Evolutionary conservation across 805 yeast genomes (phyloP), one percentile per base, ranked within the genome.

Genomic region (Scheffersomyces lignosus): DNA sequence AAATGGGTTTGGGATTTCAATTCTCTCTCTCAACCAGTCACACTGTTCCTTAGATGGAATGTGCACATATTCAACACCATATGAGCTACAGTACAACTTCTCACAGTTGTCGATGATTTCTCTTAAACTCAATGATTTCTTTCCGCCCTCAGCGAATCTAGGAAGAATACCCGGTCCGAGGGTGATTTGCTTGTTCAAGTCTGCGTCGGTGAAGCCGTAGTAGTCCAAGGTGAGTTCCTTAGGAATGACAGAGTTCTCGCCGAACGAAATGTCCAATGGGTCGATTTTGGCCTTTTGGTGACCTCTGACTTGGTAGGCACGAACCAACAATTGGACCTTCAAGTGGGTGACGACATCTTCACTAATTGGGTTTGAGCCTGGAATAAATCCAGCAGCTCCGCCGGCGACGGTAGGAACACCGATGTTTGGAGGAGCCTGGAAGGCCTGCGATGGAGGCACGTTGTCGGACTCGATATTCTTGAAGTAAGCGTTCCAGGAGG

Each of bases 261-360:
- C 97, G 58, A 81, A 87, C 14, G 90, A 80, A 56, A 91, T 85
- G 25, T 85, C 91, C 58, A 93, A 73, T n/a, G 99, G 99, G 66
- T 93, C 99, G 44, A 89, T 83, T 53, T 81, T 83, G 31, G 98
- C 97, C 71, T 87, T 87, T 64, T 83, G 85, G 66, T 93, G 99
- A 50, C 99, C 99, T 67, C 98, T 82, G 36, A 93, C 99, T 73
- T 93, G 99, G 70, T 90, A 93, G 20, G 99, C 99, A 66, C 99
- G 86, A 46, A 95, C 97, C 54, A 93, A 76, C 52, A 93, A 78
- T 75, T 93, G 99, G 13, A 89, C 95, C 66, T 93, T 93, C 74
- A 93, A 78, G 64, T 93, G 98, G 45, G 87, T 76, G 47, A 85
- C 75, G 30, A 90, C 87, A 47, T 82, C 87, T 55, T 80, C 78